These are phyloP conservation scores for Raphanus raphanistrum DNA, from an alignment of 345 rosid species.

Conservation along the genomic window DNA sequence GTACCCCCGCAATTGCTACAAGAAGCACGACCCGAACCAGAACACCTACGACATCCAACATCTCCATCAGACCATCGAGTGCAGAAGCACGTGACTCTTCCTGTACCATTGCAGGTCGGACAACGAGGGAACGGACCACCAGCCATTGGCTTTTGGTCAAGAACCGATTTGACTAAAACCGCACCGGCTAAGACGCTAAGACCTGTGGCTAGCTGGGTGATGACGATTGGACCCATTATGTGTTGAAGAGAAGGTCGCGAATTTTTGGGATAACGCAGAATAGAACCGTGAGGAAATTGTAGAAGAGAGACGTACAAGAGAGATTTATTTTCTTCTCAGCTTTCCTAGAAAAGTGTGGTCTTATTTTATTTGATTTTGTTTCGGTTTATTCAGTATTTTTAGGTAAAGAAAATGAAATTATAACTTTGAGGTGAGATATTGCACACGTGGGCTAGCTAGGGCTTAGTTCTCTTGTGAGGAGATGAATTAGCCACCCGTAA, in stretches of 20 bases:
- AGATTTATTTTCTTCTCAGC: not conserved
- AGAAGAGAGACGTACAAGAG: slow-evolving; percentile 30
- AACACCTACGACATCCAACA: slow-evolving; percentile 78
- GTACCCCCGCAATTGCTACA: slow-evolving; percentile 90
- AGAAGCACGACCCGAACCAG: slow-evolving; percentile 83
- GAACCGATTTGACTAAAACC: slow-evolving; percentile 69
- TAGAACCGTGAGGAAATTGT: slow-evolving; percentile 33
- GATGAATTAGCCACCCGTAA: slow-evolving; percentile 23
- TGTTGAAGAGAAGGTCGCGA: not conserved
- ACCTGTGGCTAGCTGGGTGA: slow-evolving; percentile 84
- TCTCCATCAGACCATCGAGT: slow-evolving; percentile 94
- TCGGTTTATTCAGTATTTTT: slow-evolving; percentile 28
- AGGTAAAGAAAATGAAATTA: not conserved
- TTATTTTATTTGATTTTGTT: slow-evolving; percentile 13
- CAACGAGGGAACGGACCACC: slow-evolving; percentile 75
- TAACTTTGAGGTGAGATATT: slow-evolving; percentile 13
- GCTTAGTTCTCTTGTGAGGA: slow-evolving; percentile 32
- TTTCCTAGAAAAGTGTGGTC: slow-evolving; percentile 24
- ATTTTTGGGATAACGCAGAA: slow-evolving; percentile 25
- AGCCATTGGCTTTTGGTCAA: slow-evolving; percentile 91
- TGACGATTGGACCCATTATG: slow-evolving; percentile 66
- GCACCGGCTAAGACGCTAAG: slow-evolving; percentile 90
- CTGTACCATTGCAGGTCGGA: slow-evolving; percentile 80
- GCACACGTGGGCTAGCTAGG: slow-evolving; percentile 32
- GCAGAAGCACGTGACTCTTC: slow-evolving; percentile 74